A percentile compares a stretch with the other conserved stretches of the same genome.
phyloP scores from a whole-genome alignment of 2,329 filamentous ascomycete species.

The Ophiocordyceps camponoti-saundersi region DNA sequence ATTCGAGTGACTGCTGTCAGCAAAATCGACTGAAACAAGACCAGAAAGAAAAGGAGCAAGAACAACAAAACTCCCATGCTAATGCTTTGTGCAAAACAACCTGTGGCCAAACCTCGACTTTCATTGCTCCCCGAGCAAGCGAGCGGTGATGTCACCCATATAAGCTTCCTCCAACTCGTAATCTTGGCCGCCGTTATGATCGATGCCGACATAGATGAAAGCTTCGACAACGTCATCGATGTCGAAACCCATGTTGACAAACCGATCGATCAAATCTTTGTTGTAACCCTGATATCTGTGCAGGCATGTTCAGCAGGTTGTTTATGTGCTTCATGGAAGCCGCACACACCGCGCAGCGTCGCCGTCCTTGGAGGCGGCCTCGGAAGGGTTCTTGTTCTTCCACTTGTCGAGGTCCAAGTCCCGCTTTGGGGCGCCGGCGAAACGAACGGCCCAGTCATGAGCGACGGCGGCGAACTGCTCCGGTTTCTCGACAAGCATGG shows the following conservation, averaged over 20 bases:
- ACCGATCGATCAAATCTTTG: slow-evolving; percentile 64
- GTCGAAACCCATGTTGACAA: slow-evolving; percentile 82
- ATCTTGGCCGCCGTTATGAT: slow-evolving; percentile 58
- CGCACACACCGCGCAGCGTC: slow-evolving; percentile 12
- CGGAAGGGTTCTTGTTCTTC: slow-evolving; percentile 30
- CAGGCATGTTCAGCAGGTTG: not conserved
- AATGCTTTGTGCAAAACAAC: slow-evolving; percentile 2
- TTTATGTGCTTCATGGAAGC: too few species aligned
- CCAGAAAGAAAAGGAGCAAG: not conserved
- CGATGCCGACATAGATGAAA: slow-evolving; percentile 68
- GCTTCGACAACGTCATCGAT: slow-evolving; percentile 73
- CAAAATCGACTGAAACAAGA: not conserved
- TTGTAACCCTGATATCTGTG: slow-evolving; percentile 75
- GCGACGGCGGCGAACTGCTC: slow-evolving; percentile 67
- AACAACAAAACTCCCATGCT: slow-evolving; percentile 7
- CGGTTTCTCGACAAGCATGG: slow-evolving; percentile 68
- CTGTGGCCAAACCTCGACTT: not conserved
- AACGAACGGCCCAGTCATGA: slow-evolving; percentile 74
- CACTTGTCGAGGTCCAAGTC: slow-evolving; percentile 21
- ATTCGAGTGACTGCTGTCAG: not conserved
- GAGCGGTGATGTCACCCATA: slow-evolving; percentile 77
- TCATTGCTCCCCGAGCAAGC: slow-evolving; percentile 62
- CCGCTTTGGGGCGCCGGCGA: slow-evolving; percentile 55
- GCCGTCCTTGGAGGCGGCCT: slow-evolving; percentile 7
- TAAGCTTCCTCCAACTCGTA: slow-evolving; percentile 81